phyloP scores from a whole-genome alignment of 1,139 yeast genomes.

The Kurtzmaniella natalensis region DNA sequence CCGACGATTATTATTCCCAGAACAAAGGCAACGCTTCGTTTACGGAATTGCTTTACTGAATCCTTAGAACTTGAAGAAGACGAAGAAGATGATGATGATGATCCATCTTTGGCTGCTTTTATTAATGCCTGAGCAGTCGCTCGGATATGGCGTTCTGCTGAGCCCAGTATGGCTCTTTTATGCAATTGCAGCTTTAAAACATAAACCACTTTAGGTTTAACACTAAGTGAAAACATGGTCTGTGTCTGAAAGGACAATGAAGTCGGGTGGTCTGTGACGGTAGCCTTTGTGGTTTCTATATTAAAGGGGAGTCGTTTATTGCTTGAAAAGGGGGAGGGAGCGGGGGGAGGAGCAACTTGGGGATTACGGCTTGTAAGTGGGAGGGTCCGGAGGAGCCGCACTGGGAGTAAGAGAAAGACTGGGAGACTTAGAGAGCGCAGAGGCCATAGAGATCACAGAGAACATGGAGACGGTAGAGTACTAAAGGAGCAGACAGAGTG shows the following conservation, averaged over 20 bases:
- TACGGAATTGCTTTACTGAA: slow-evolving; percentile 14
- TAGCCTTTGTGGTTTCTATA: too few relatives aligned
- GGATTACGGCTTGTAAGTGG: not conserved
- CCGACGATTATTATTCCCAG: slow-evolving; percentile 47
- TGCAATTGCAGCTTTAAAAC: slow-evolving; percentile 9
- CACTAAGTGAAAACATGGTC: slow-evolving; percentile 17
- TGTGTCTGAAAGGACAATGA: too few relatives aligned
- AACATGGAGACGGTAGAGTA: too few relatives aligned
- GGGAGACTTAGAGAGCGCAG: too few relatives aligned
- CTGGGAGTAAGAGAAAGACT: too few relatives aligned
- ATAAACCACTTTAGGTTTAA: slow-evolving; percentile 27
- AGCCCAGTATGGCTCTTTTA: slow-evolving; percentile 13
- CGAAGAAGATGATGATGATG: too few relatives aligned
- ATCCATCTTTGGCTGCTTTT: too few relatives aligned
- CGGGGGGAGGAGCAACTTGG: not conserved
- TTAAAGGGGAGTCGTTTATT: too few relatives aligned
- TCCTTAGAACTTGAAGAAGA: too few relatives aligned
- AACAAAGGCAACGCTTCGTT: slow-evolving; percentile 37
- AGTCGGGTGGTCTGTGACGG: too few relatives aligned
- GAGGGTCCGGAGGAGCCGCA: not conserved
- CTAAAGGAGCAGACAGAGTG: not conserved
- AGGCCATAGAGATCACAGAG: too few relatives aligned
- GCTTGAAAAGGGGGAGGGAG: slow-evolving; percentile 1
- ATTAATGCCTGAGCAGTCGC: slow-evolving; percentile 9
- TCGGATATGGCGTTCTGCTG: slow-evolving; percentile 12